Percentiles rank a stretch among this genome's conserved stretches.
These are phyloP conservation scores for Parascedosporium putredinis DNA, from an alignment of 2,329 filamentous ascomycete species.

Conservation along the genomic window DNA sequence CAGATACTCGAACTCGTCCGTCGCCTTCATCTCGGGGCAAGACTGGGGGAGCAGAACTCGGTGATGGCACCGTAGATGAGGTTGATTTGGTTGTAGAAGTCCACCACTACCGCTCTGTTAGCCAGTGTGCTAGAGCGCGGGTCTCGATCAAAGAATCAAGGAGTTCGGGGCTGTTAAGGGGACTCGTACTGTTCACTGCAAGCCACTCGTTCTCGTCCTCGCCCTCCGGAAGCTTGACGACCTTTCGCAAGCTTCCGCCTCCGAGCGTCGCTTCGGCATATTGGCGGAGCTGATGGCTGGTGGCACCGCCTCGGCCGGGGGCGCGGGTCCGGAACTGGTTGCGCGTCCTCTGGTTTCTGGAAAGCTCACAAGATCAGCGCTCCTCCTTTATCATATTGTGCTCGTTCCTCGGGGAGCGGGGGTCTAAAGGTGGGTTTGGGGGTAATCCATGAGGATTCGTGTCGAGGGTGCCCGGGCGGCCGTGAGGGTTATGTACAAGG, in stretches of 20 bases:
- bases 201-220: slow-evolving; percentile 98
- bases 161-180: no score
- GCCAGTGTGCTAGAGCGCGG: neutral
- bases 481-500: no score
- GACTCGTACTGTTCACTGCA: slow-evolving; percentile 78
- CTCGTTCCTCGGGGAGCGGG: neutral
- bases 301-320: slow-evolving; percentile 74
- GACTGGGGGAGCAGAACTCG: slow-evolving; percentile 97
- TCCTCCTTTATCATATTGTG: neutral
- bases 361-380: neutral
- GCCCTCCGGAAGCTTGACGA: slow-evolving; percentile 91
- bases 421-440: neutral
- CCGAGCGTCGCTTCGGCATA: slow-evolving; percentile 97
- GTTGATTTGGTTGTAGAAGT: slow-evolving; percentile 99
- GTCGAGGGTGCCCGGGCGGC: no score
- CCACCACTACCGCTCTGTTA: slow-evolving; percentile 59
- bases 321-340: slow-evolving; percentile 87
- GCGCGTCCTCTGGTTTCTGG: slow-evolving; percentile 74
- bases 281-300: slow-evolving; percentile 84
- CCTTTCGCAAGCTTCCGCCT: slow-evolving; percentile 87
- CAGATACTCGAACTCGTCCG: slow-evolving; percentile 98
- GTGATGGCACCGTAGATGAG: slow-evolving; percentile 97
- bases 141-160: no score
- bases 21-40: slow-evolving; percentile 99
- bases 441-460: no score